These are phyloP conservation scores for Paspalum notatum DNA, from an alignment of 176 grass and related monocot genomes.

Conservation along the genomic window DNA sequence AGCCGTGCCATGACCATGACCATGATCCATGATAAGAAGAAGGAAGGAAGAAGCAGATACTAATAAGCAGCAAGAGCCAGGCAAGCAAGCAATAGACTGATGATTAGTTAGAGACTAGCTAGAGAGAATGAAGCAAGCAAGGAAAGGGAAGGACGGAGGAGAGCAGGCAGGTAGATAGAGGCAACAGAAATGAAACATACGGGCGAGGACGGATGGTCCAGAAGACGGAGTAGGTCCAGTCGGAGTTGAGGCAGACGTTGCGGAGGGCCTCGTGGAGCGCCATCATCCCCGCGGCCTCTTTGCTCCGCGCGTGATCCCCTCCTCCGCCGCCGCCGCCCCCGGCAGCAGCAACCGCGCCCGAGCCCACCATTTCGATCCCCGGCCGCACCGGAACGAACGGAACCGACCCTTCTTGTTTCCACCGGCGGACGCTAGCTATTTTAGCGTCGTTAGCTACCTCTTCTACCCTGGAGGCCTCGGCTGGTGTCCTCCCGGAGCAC, in stretches of 20 bases:
- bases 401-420: no score
- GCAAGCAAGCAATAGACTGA: no score
- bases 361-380: slow-evolving; percentile 80
- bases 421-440: background rate
- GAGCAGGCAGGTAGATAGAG: background rate
- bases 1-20: no score
- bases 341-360: slow-evolving; percentile 38
- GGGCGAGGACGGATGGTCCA: slow-evolving; percentile 99
- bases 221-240: slow-evolving; percentile 99
- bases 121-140: background rate
- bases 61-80: no score
- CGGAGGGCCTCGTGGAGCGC: slow-evolving; percentile 93
- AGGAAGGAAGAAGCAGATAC: no score
- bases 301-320: slow-evolving; percentile 79
- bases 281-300: slow-evolving; percentile 97
- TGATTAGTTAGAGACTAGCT: no score
- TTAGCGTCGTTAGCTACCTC: no score
- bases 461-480: no score
- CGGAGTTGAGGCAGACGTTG: slow-evolving; percentile 94
- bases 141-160: background rate
- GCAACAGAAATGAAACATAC: slow-evolving; percentile 27
- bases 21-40: no score
- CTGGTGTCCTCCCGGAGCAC: no score
- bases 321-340: slow-evolving; percentile 61
- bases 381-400: no score